Evolutionary conservation across 768 basidiomycete species (phyloP), one percentile per base, ranked within the genome.

Genomic region (Strobilomyces dryophilus): DNA sequence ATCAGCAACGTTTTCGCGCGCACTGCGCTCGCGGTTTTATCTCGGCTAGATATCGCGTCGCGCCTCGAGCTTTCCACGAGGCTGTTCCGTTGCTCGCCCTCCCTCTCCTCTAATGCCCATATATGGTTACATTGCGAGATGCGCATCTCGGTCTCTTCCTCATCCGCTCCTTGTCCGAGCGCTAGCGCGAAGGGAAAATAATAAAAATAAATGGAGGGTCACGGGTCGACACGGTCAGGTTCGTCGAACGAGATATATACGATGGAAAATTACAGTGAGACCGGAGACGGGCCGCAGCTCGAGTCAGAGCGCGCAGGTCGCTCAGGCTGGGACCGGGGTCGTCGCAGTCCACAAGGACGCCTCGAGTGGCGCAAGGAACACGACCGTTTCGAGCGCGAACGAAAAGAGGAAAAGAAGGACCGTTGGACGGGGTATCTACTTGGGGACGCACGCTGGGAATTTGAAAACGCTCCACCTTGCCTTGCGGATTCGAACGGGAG

Each of bases 51-150:
- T 67, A 59, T 32, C 46, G 20, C 27, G 26, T 43, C 27, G 18
- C 5, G 58, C 66, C 67, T 68, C 50, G 61, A 59, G 60, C 49
- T 53, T 62, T 62, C 66, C 67, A 70, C 55, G 66, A 63, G 66
- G 67, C 56, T n/a, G n/a, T n/a, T n/a, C n/a, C 14, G 40, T 51
- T 40, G 35, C 29, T 27, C 27, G 27, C 5, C n/a, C n/a, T n/a
- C n/a, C n/a, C n/a, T n/a, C n/a, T n/a, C n/a, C n/a, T n/a, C n/a
- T n/a, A n/a, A 27, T 47, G 14, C 66, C 57, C 57, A 55, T 42
- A 67, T 56, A 56, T 39, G 62, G 66, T 18, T 60, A 66, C 43
- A 68, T 61, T 63, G 51, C 20, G 18, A 49, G 46, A 51, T 45
- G 35, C 6, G 26, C 21, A 57, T 54, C 53, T 60, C 54, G 26